phyloP scores from a whole-genome alignment of 2,329 filamentous ascomycete genomes.

The Phaeosphaeriaceae sp. region DNA sequence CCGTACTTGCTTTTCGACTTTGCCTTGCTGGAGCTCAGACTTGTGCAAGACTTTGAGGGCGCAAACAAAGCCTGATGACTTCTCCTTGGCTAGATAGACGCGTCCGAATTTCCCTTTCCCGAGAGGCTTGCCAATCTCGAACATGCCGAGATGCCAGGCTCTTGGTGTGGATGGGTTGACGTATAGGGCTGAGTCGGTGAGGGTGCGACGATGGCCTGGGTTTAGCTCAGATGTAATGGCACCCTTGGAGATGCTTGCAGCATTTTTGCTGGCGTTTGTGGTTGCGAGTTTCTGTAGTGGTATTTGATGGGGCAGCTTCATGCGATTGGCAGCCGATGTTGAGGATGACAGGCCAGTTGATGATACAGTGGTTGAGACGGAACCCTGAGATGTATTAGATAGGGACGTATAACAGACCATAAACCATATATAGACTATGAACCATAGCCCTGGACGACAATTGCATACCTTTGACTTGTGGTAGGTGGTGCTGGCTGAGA shows the following conservation, averaged over 20 bases:
- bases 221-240: conserved; percentile 61
- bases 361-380: conserved; percentile 55
- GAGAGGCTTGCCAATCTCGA: conserved; percentile 85
- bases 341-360: conserved; percentile 56
- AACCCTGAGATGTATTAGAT: conserved; percentile 48
- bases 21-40: conserved; percentile 77
- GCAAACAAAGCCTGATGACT: conserved; percentile 80
- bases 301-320: conserved; percentile 76
- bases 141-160: conserved; percentile 88
- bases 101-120: conserved; percentile 89
- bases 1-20: conserved; percentile 85
- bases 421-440: no score
- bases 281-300: conserved; percentile 84
- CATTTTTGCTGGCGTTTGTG: conserved; percentile 65
- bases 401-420: no score
- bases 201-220: conserved; percentile 48
- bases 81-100: conserved; percentile 83
- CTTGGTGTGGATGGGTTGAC: conserved; percentile 47
- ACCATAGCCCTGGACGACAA: neutral
- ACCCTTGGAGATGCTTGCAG: conserved; percentile 62
- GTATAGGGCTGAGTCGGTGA: conserved; percentile 57
- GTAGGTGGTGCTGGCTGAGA: conserved; percentile 63
- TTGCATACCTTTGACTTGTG: conserved; percentile 76
- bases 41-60: conserved; percentile 88
- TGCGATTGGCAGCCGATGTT: conserved; percentile 61